Conservation (phyloP, 345 rosid species). For the Lepidium africanum region DNA sequence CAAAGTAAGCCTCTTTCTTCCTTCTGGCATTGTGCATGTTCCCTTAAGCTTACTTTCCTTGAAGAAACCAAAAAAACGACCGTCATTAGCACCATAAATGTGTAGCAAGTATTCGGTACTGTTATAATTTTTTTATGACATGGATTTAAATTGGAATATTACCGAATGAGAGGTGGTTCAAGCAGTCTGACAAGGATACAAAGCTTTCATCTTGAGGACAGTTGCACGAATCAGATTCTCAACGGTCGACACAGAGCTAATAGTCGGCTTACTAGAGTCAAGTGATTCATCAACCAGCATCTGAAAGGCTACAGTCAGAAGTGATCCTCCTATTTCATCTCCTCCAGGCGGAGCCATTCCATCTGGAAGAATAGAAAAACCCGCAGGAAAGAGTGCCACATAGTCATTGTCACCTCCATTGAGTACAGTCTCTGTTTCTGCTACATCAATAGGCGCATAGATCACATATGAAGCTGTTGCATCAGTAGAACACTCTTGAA, state of each 20-base stretch:
- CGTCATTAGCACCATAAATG: background rate
- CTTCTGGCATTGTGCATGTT: constrained; percentile 2
- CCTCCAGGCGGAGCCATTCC: constrained; percentile 11
- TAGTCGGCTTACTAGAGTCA: constrained; percentile 40
- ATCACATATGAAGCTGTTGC: constrained; percentile 48
- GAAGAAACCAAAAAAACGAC: background rate
- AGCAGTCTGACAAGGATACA: constrained; percentile 36
- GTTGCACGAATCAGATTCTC: constrained; percentile 71
- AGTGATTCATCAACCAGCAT: constrained; percentile 65
- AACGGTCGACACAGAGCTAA: constrained; percentile 75
- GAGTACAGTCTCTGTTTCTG: constrained; percentile 38
- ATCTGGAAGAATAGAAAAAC: constrained; percentile 56
- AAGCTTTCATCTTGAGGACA: constrained; percentile 55
- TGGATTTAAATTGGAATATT: background rate
- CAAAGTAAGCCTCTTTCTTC: background rate
- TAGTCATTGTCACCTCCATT: constrained; percentile 48
- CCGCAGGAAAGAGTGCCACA: constrained; percentile 59
- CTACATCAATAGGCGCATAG: constrained; percentile 53
- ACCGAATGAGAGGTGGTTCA: constrained; percentile 15
- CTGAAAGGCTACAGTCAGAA: constrained; percentile 72
- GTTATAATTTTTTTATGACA: background rate
- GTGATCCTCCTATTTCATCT: constrained; percentile 43
- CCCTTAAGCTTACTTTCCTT: constrained; percentile 20
- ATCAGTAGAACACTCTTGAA: constrained; percentile 58
- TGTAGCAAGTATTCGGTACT: background rate